These are phyloP conservation scores for Coffea eugenioides DNA, from an alignment of 257 asterid genomes.

Conservation along the genomic window DNA sequence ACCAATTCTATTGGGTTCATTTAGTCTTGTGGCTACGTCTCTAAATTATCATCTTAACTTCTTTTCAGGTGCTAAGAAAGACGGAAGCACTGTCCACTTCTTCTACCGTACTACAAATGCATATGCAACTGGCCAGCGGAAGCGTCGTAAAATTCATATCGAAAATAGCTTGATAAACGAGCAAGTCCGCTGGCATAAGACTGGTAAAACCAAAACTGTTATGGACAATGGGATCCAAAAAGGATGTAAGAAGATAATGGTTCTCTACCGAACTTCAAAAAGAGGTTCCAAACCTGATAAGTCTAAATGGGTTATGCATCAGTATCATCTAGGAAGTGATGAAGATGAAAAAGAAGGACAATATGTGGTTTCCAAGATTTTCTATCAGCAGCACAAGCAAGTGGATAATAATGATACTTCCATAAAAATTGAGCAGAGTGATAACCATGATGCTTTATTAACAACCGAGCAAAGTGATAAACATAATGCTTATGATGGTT, in stretches of 20 bases:
- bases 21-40: not conserved
- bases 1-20: not conserved
- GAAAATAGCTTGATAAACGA: constrained; percentile 23
- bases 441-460: constrained; percentile 25
- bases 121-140: constrained; percentile 69
- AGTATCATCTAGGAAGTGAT: constrained; percentile 71
- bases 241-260: constrained; percentile 93
- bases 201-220: constrained; percentile 72
- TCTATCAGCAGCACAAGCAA: constrained; percentile 64
- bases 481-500: constrained; percentile 21
- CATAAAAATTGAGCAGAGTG: constrained; percentile 14
- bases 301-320: constrained; percentile 92
- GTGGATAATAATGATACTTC: constrained; percentile 25
- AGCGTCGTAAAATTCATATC: constrained; percentile 67
- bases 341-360: constrained; percentile 72
- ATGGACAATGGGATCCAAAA: constrained; percentile 54
- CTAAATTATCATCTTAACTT: not conserved
- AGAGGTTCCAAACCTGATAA: constrained; percentile 59
- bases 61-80: constrained; percentile 70
- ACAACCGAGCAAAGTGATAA: constrained; percentile 34
- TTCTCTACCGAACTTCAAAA: constrained; percentile 55
- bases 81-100: constrained; percentile 82
- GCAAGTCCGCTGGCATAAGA: constrained; percentile 88
- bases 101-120: constrained; percentile 64
- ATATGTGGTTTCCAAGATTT: constrained; percentile 71